Evolutionary conservation across 495 filamentous ascomycete species (phyloP), one percentile per base, ranked within the genome.

Genomic region (Lophiostoma macrostomum): DNA sequence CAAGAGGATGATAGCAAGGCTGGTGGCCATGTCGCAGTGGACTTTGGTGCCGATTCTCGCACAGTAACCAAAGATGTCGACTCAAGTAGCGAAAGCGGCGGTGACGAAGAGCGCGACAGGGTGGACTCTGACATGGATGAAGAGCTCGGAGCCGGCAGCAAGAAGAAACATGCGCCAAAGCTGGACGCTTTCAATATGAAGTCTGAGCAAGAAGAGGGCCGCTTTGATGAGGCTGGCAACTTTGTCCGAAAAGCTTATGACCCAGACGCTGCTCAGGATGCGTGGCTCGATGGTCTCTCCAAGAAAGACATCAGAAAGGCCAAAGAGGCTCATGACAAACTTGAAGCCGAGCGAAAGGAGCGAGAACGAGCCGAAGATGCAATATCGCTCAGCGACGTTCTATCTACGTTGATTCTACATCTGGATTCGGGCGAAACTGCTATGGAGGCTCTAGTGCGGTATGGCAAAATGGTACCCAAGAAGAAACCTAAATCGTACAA

Each of bases 121-220:
- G 84, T 83, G 4, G 84, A 78, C 43, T 74, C 81, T 14, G 85
- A 81, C 2, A 60, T 94, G 4, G 91, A 95, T 60, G 84, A 89
- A 40, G 93, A 97, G 67, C 71, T 98, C 25, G 94, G 94, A 1
- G 83, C 86, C 2, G 94, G 93, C 5, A 84, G 83, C 0, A 84
- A 90, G 60, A 97, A 96, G 70, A 90, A 86, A 66, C 88, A 95
- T 67, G 94, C 94, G 13, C 93, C 93, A n/a, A 84, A 93, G 61
- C 76, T 97, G 22, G 93, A 96, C 69, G 93, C 90, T 0, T 98
- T 98, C 76, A 96, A 98, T 64, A 90, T 98, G 80, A 81, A 78
- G 40, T 71, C 76, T 4, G 93, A 98, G 69, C 83, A 90, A 64
- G 94, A 98, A 67, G 93, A 97, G 64, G 93, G 93, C 0, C 75